A percentile compares a stretch with the other conserved stretches of the same genome.
These are phyloP conservation scores for Fusarium verticillioides DNA, from an alignment of 2,329 filamentous ascomycete species.

Conservation along the genomic window DNA sequence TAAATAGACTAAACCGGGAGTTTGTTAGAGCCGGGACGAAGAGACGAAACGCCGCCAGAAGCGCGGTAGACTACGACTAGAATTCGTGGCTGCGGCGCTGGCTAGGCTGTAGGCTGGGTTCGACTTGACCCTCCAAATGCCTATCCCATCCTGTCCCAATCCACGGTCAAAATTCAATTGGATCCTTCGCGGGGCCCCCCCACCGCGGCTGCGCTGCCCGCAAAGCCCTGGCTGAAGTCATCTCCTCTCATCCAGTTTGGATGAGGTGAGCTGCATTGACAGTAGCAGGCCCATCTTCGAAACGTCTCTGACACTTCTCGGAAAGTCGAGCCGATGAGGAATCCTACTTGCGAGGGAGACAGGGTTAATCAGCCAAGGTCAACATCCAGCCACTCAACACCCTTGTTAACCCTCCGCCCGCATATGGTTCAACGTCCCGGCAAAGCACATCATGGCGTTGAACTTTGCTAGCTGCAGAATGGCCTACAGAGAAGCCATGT, in stretches of 20 bases:
- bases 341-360: constrained; percentile 24
- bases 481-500: constrained; percentile 3
- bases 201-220: constrained; percentile 26
- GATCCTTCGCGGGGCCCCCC: not conserved
- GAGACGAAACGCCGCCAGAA: constrained; percentile 40
- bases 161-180: not conserved
- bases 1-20: constrained; percentile 34
- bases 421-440: constrained; percentile 23
- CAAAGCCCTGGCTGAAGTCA: constrained; percentile 13
- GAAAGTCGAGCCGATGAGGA: constrained; percentile 34
- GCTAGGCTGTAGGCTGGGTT: not conserved
- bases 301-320: constrained; percentile 35
- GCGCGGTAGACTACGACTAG: constrained; percentile 34
- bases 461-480: constrained; percentile 16
- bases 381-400: constrained; percentile 12
- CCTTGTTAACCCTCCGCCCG: constrained; percentile 9
- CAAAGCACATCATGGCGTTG: constrained; percentile 28
- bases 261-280: constrained; percentile 22
- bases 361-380: constrained; percentile 22
- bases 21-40: constrained; percentile 28
- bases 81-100: constrained; percentile 19
- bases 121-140: constrained; percentile 11
- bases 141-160: not conserved
- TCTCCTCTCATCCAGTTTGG: not conserved
- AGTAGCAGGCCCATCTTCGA: constrained; percentile 18